Percentiles rank a stretch among this genome's conserved stretches.
phyloP scores from a whole-genome alignment of 306 rosid species.

The Senna tora region DNA sequence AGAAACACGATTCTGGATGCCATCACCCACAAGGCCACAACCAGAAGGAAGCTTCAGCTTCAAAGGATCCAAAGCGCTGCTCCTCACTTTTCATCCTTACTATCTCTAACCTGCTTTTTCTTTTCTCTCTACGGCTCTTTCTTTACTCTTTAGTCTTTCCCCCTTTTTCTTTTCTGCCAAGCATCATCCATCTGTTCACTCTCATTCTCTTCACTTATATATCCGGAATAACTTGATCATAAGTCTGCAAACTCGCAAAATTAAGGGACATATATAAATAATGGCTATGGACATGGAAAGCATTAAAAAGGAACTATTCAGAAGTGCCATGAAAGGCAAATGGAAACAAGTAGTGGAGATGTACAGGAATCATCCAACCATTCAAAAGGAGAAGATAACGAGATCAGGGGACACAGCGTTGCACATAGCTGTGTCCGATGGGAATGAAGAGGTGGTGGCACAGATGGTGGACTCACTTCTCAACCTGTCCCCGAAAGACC shows the following conservation, averaged over 20 bases:
- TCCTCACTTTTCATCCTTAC: no score
- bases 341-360: conserved; percentile 41
- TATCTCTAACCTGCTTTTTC: no score
- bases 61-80: no score
- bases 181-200: background rate
- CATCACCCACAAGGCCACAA: no score
- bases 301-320: background rate
- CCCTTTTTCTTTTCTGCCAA: background rate
- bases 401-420: conserved; percentile 53
- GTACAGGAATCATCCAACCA: background rate
- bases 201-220: no score
- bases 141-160: background rate
- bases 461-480: background rate
- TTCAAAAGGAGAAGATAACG: conserved; percentile 41
- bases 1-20: no score
- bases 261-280: no score
- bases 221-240: background rate
- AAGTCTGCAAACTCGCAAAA: background rate
- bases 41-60: no score
- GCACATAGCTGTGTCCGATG: conserved; percentile 55
- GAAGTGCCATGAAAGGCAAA: conserved; percentile 35
- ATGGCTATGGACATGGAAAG: background rate
- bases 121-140: no score
- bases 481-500: no score
- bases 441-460: conserved; percentile 35